Conservation (phyloP, 2,329 filamentous ascomycete species). For the Acephala macrosclerotiorum region DNA sequence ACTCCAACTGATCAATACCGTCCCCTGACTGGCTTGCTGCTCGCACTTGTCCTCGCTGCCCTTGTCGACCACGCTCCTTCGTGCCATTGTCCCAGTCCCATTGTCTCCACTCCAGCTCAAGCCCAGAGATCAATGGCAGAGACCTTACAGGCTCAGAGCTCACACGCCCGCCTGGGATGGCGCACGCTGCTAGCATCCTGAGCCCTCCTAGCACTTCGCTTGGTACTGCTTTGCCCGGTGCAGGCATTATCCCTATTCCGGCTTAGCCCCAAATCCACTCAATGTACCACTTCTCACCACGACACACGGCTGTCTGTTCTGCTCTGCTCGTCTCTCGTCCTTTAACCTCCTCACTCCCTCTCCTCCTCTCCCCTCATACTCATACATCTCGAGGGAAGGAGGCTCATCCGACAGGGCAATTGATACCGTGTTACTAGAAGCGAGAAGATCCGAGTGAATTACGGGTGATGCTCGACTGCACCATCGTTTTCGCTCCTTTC, state of each 20-base stretch:
- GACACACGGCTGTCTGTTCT: not conserved
- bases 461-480: constrained; percentile 32
- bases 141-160: not conserved
- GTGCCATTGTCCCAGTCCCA: not conserved
- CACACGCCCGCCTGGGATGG: not conserved
- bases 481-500: constrained; percentile 29
- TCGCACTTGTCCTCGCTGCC: not conserved
- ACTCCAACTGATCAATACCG: not conserved
- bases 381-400: constrained; percentile 32
- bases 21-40: not conserved
- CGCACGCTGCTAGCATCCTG: not conserved
- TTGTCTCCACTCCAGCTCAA: constrained; percentile 5
- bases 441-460: constrained; percentile 26
- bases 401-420: constrained; percentile 29
- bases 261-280: not conserved
- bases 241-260: not conserved
- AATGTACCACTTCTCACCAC: constrained; percentile 5
- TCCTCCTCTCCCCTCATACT: constrained; percentile 28
- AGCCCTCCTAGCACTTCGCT: no score
- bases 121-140: constrained; percentile 4
- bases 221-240: not conserved
- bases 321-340: constrained; percentile 18
- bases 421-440: constrained; percentile 33
- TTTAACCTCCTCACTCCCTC: constrained; percentile 28
- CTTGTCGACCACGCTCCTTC: not conserved